These are phyloP conservation scores for Marasmius tenuissimus DNA, from an alignment of 1,284 basidiomycete species.

Conservation along the genomic window DNA sequence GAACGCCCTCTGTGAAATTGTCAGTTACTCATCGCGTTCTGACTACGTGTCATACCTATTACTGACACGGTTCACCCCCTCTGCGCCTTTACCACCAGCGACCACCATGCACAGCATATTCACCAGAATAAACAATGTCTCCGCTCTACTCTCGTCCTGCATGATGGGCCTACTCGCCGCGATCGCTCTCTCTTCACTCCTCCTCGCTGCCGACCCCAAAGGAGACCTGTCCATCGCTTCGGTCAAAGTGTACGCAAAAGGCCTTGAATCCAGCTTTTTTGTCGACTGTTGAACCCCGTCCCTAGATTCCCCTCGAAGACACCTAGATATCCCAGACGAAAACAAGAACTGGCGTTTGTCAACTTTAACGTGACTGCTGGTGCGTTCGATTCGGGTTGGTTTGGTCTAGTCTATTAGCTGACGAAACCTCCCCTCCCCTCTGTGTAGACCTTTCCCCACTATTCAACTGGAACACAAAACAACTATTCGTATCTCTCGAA, in stretches of 20 bases:
- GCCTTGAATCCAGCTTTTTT: background rate
- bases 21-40: background rate
- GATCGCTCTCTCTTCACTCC: constrained; percentile 68
- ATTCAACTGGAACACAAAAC: constrained; percentile 95
- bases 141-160: constrained; percentile 76
- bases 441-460: constrained; percentile 71
- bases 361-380: constrained; percentile 80
- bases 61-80: background rate
- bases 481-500: constrained; percentile 82
- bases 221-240: constrained; percentile 58
- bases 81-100: background rate
- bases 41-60: background rate
- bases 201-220: constrained; percentile 60
- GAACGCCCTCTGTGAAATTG: background rate
- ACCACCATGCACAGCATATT: constrained; percentile 64
- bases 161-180: constrained; percentile 74
- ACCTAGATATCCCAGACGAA: constrained; percentile 52
- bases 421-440: background rate
- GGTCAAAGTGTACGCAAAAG: constrained; percentile 60
- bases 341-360: constrained; percentile 74
- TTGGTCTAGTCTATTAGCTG: background rate
- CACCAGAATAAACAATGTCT: constrained; percentile 71
- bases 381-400: constrained; percentile 25
- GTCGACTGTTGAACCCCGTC: background rate
- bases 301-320: constrained; percentile 54